phyloP scores from a whole-genome alignment of 805 yeast genomes.

The Starmerella vitae region DNA sequence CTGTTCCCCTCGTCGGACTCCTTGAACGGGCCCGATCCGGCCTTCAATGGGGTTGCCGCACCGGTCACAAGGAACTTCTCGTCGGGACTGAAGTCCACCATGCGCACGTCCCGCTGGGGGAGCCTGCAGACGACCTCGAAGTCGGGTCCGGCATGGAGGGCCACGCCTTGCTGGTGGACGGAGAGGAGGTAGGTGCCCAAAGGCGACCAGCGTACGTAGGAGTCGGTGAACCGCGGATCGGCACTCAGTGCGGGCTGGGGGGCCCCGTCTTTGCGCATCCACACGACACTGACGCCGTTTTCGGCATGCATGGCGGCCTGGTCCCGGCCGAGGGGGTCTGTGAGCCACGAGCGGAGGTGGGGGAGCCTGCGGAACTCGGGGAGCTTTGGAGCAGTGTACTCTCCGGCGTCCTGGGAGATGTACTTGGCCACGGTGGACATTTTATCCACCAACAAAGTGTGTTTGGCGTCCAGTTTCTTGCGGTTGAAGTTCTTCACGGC shows the following conservation, averaged over 20 bases:
- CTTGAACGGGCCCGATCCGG: slow-evolving; percentile 58
- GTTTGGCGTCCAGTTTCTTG: slow-evolving; percentile 87
- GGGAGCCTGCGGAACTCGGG: slow-evolving; percentile 66
- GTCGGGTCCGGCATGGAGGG: slow-evolving; percentile 85
- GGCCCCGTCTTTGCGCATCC: slow-evolving; percentile 61
- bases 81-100: slow-evolving; percentile 82
- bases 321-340: slow-evolving; percentile 79
- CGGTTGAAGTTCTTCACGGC: slow-evolving; percentile 74
- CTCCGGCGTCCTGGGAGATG: slow-evolving; percentile 31
- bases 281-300: slow-evolving; percentile 69
- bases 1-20: slow-evolving; percentile 85
- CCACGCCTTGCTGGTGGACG: slow-evolving; percentile 86
- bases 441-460: slow-evolving; percentile 72
- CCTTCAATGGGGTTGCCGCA: slow-evolving; percentile 72
- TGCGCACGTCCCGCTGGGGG: slow-evolving; percentile 77
- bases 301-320: slow-evolving; percentile 71
- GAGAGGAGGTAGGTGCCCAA: slow-evolving; percentile 80
- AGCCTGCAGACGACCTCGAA: slow-evolving; percentile 64
- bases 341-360: slow-evolving; percentile 79
- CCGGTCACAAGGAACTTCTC: slow-evolving; percentile 83
- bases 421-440: slow-evolving; percentile 31
- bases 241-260: slow-evolving; percentile 61
- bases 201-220: slow-evolving; percentile 82
- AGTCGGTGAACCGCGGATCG: slow-evolving; percentile 74
- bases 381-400: slow-evolving; percentile 54